Conservation (phyloP, 371 early-diverging fungal species). For the Mortierella sp. region DNA sequence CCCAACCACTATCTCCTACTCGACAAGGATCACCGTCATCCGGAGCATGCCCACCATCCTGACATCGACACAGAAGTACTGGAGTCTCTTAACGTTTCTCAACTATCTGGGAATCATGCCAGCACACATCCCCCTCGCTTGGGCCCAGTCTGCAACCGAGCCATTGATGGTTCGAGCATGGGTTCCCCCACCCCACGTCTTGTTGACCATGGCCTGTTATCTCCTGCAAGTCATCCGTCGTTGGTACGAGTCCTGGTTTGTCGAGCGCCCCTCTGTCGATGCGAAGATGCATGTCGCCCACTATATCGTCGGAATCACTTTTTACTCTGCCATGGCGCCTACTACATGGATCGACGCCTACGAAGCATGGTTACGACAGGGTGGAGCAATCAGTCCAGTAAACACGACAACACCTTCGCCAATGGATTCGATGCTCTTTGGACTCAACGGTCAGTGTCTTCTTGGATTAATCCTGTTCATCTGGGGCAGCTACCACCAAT, state of each 20-base stretch:
- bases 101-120: conserved; percentile 47
- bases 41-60: background rate
- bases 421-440: background rate
- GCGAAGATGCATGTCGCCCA: conserved; percentile 80
- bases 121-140: background rate
- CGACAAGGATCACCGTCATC: background rate
- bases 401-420: background rate
- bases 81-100: conserved; percentile 37
- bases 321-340: conserved; percentile 73
- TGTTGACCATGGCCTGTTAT: conserved; percentile 64
- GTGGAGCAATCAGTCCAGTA: background rate
- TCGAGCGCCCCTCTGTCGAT: conserved; percentile 67
- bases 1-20: background rate
- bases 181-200: conserved; percentile 39
- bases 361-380: conserved; percentile 42
- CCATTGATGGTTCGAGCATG: conserved; percentile 4
- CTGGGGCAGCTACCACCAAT: conserved; percentile 74
- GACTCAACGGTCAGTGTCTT: conserved; percentile 14
- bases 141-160: background rate
- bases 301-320: conserved; percentile 76
- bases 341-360: conserved; percentile 65
- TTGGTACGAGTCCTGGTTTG: conserved; percentile 72
- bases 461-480: conserved; percentile 41
- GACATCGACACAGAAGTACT: conserved; percentile 14
- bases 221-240: conserved; percentile 70